Conservation (phyloP, 2,329 filamentous ascomycete genomes). For the Microsporum ferrugineum region DNA sequence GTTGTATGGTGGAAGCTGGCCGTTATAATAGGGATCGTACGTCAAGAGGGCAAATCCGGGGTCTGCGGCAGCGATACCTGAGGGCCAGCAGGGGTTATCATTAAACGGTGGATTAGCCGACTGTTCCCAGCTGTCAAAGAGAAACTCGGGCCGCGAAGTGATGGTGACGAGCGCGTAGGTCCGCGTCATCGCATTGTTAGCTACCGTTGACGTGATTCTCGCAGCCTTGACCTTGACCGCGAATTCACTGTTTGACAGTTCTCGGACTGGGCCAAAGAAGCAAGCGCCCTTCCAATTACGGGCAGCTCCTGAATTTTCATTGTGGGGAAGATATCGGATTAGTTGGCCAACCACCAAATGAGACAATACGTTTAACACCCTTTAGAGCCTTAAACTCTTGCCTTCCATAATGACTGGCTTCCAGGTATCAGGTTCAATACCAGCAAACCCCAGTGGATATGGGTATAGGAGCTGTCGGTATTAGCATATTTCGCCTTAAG, state of each 20-base stretch:
- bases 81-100: constrained; percentile 6
- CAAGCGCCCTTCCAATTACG: background rate
- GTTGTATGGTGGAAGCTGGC: constrained; percentile 1
- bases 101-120: constrained; percentile 1
- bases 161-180: too few species aligned
- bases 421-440: background rate
- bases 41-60: constrained; percentile 2
- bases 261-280: background rate
- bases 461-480: constrained; percentile 10
- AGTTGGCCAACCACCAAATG: constrained; percentile 32
- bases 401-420: background rate
- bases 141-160: too few species aligned
- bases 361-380: background rate
- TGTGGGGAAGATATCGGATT: background rate
- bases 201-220: background rate
- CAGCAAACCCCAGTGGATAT: constrained; percentile 27
- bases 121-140: background rate
- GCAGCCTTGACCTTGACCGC: background rate
- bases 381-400: background rate
- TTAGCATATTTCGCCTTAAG: constrained; percentile 13
- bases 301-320: background rate
- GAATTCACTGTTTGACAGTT: background rate
- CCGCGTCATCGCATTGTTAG: too few species aligned
- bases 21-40: constrained; percentile 2
- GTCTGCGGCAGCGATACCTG: constrained; percentile 3